These are phyloP conservation scores for Cladophialophora yegresii DNA, from an alignment of 2,329 filamentous ascomycete genomes.

Conservation along the genomic window DNA sequence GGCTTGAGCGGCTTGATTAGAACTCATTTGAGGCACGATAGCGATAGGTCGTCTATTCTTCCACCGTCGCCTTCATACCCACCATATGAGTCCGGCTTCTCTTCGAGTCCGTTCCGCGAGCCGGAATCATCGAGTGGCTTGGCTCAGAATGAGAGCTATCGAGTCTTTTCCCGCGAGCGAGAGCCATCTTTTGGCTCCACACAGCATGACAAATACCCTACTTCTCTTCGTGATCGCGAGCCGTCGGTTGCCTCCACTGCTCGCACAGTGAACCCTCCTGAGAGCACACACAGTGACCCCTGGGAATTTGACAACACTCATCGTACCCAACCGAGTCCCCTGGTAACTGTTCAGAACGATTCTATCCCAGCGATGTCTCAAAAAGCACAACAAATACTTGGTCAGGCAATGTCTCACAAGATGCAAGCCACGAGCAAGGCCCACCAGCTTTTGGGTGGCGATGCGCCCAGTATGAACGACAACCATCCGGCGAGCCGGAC, in stretches of 20 bases:
- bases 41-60: slow-evolving; percentile 78
- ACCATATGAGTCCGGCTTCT: slow-evolving; percentile 6
- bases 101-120: slow-evolving; percentile 10
- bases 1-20: slow-evolving; percentile 80
- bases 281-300: slow-evolving; percentile 56
- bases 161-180: slow-evolving; percentile 15
- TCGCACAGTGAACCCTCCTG: slow-evolving; percentile 50
- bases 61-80: slow-evolving; percentile 49
- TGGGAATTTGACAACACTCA: slow-evolving; percentile 58
- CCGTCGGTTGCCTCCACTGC: slow-evolving; percentile 40
- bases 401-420: slow-evolving; percentile 42
- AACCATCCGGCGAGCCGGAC: slow-evolving; percentile 12
- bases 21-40: slow-evolving; percentile 79
- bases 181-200: slow-evolving; percentile 36
- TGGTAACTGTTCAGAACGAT: slow-evolving; percentile 24
- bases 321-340: slow-evolving; percentile 35
- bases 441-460: slow-evolving; percentile 30
- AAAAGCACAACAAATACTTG: slow-evolving; percentile 44
- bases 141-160: slow-evolving; percentile 1
- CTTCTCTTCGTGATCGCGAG: slow-evolving; percentile 22
- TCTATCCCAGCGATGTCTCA: slow-evolving; percentile 39
- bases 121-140: slow-evolving; percentile 35
- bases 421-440: slow-evolving; percentile 35
- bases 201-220: slow-evolving; percentile 3
- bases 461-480: slow-evolving; percentile 21